phyloP scores from a whole-genome alignment of 352 stramenopile genomes.

The Pythium biforme region DNA sequence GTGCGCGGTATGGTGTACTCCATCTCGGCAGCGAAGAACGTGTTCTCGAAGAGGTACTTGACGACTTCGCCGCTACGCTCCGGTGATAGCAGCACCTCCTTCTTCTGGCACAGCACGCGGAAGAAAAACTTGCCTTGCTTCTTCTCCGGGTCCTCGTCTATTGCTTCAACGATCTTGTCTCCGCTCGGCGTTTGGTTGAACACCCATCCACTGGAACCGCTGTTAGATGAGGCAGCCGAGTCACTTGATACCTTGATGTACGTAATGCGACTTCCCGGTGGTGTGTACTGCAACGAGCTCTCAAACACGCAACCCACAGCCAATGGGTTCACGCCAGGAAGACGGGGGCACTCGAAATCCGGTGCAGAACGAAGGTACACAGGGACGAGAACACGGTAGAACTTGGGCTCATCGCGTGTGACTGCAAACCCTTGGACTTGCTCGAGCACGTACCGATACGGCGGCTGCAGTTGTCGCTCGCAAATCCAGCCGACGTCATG shows the following conservation, averaged over 20 bases:
- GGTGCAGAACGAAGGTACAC: slow-evolving; percentile 69
- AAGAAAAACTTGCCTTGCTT: slow-evolving; percentile 85
- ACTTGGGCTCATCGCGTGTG: slow-evolving; percentile 65
- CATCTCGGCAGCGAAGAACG: slow-evolving; percentile 78
- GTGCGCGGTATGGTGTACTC: slow-evolving; percentile 77
- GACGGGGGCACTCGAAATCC: slow-evolving; percentile 71
- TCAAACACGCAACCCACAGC: slow-evolving; percentile 74
- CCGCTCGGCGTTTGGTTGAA: slow-evolving; percentile 65
- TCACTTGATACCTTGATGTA: slow-evolving; percentile 79
- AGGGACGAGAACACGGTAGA: slow-evolving; percentile 71
- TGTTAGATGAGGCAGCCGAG: slow-evolving; percentile 35
- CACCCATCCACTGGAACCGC: slow-evolving; percentile 55
- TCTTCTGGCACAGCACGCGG: slow-evolving; percentile 64
- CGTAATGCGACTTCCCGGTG: slow-evolving; percentile 70
- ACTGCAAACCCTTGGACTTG: slow-evolving; percentile 72
- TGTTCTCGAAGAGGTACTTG: slow-evolving; percentile 60
- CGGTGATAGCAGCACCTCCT: slow-evolving; percentile 72
- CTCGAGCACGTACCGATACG: slow-evolving; percentile 54
- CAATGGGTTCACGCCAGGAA: slow-evolving; percentile 64
- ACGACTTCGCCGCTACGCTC: slow-evolving; percentile 66
- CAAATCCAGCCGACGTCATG: slow-evolving; percentile 82
- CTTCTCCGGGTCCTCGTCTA: slow-evolving; percentile 74
- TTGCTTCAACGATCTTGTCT: slow-evolving; percentile 64
- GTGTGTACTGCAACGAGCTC: slow-evolving; percentile 75
- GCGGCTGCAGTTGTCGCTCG: slow-evolving; percentile 48